These are phyloP conservation scores for Populus euphratica DNA, from an alignment of 345 rosid species.

Conservation along the genomic window DNA sequence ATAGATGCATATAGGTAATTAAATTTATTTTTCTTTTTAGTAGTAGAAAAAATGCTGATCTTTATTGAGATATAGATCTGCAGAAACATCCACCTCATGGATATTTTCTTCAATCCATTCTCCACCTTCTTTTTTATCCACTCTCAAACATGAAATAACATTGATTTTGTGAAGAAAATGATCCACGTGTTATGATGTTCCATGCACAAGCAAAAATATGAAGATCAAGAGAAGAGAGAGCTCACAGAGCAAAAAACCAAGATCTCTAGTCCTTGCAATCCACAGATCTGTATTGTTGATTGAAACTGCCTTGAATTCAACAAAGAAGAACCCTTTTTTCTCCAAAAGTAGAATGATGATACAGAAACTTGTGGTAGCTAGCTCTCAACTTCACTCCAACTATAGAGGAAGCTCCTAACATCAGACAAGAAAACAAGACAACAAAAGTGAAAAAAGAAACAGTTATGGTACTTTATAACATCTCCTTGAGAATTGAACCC, in stretches of 20 bases:
- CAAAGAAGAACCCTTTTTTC: conserved; percentile 10
- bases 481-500: conserved; percentile 41
- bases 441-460: background rate
- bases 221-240: conserved; percentile 1
- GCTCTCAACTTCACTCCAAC: conserved; percentile 9
- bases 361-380: background rate
- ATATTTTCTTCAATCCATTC: background rate
- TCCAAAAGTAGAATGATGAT: background rate
- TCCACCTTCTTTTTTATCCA: background rate
- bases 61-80: conserved; percentile 3
- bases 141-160: background rate
- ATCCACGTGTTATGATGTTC: background rate
- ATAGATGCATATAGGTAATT: background rate
- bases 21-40: background rate
- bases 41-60: background rate
- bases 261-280: conserved; percentile 20
- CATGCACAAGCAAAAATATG: background rate
- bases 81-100: background rate
- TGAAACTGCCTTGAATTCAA: conserved; percentile 12
- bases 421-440: conserved; percentile 8
- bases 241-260: conserved; percentile 30
- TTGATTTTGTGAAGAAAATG: background rate
- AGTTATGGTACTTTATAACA: background rate
- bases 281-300: conserved; percentile 34
- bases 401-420: conserved; percentile 8